Evolutionary conservation across 2,329 filamentous ascomycete genomes (phyloP).

Genomic region (Nothophoma quercina): DNA sequence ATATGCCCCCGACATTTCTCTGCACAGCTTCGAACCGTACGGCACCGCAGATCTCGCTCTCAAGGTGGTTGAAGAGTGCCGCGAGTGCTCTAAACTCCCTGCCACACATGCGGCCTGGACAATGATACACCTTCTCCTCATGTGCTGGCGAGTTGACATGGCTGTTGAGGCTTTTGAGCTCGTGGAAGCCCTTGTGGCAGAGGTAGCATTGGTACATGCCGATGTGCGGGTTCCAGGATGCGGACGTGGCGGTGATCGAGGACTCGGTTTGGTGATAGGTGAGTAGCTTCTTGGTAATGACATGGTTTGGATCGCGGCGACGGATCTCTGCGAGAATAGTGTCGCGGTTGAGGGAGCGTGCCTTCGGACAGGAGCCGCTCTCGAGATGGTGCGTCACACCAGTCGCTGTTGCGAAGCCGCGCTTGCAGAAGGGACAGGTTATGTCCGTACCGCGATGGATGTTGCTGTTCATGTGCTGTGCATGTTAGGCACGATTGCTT

Average conservation of each 20-base stretch:
- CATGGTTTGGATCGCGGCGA: constrained; percentile 51
- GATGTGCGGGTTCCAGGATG: constrained; percentile 56
- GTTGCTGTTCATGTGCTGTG: constrained; percentile 61
- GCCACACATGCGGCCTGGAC: constrained; percentile 50
- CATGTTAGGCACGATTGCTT: background rate
- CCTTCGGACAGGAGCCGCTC: constrained; percentile 57
- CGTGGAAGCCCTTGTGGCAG: constrained; percentile 57
- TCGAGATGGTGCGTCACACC: constrained; percentile 66
- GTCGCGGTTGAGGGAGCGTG: constrained; percentile 56
- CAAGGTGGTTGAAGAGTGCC: constrained; percentile 55
- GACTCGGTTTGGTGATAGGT: constrained; percentile 2
- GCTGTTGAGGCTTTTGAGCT: constrained; percentile 52
- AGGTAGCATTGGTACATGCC: constrained; percentile 61
- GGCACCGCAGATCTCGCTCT: constrained; percentile 54
- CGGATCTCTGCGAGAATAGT: constrained; percentile 57
- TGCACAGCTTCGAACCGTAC: constrained; percentile 49
- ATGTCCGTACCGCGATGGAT: constrained; percentile 57
- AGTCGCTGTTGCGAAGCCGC: constrained; percentile 57
- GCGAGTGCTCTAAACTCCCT: constrained; percentile 53
- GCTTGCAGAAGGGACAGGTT: constrained; percentile 64
- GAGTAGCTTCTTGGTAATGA: constrained; percentile 18
- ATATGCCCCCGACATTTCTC: background rate
- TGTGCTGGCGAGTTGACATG: constrained; percentile 64
- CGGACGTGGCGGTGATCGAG: constrained; percentile 50
- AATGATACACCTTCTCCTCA: constrained; percentile 57